Evolutionary conservation across 352 stramenopile genomes (phyloP).

Genomic region (Pythium phragmiticola): DNA sequence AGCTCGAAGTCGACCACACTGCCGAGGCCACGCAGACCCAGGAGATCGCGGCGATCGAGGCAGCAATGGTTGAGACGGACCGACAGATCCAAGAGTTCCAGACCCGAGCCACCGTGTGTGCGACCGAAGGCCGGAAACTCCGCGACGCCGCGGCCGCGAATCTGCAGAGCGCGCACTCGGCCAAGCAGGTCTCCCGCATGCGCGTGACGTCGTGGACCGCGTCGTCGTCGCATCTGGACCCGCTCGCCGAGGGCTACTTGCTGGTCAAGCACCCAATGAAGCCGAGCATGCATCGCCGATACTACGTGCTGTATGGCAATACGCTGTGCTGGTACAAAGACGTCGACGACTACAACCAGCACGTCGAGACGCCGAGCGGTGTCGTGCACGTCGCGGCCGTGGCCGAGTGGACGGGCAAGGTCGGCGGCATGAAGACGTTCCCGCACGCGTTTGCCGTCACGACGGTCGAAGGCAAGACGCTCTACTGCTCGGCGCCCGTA

Average conservation of each 20-base stretch:
- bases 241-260: constrained; percentile 69
- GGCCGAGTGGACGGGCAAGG: constrained; percentile 61
- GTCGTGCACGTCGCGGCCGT: constrained; percentile 68
- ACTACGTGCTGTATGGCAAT: constrained; percentile 78
- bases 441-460: constrained; percentile 55
- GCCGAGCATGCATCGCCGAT: constrained; percentile 66
- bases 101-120: constrained; percentile 27
- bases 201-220: constrained; percentile 61
- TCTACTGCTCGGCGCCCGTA: constrained; percentile 62
- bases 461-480: constrained; percentile 68
- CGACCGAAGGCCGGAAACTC: constrained; percentile 38
- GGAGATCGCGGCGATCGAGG: constrained; percentile 34
- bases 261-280: constrained; percentile 63
- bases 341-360: constrained; percentile 51
- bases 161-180: constrained; percentile 55
- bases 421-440: constrained; percentile 49
- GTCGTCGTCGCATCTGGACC: constrained; percentile 60
- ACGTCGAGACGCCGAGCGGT: constrained; percentile 48
- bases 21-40: constrained; percentile 45
- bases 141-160: constrained; percentile 44
- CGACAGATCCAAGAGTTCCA: constrained; percentile 26
- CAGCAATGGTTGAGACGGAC: constrained; percentile 16
- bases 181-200: constrained; percentile 48
- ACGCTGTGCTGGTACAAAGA: constrained; percentile 82
- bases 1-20: constrained; percentile 53